Percentiles rank a stretch among this genome's conserved stretches.
phyloP scores from a whole-genome alignment of 352 stramenopile genomes.

The Pythium dissimile region DNA sequence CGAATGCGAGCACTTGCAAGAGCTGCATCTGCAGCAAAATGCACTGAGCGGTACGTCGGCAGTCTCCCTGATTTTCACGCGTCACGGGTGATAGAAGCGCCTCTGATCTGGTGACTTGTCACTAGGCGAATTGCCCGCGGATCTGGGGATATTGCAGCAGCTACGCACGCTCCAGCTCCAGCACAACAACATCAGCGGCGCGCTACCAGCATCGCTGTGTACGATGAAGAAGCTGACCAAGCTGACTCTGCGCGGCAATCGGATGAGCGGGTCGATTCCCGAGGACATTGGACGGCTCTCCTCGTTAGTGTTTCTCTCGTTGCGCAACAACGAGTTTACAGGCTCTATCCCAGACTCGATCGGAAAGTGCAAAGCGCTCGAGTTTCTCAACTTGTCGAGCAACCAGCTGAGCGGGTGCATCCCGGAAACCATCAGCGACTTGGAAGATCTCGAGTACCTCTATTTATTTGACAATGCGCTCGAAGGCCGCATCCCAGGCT shows the following conservation, averaged over 20 bases:
- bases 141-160: conserved; percentile 52
- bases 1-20: conserved; percentile 59
- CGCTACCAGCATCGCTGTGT: conserved; percentile 49
- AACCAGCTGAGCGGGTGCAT: conserved; percentile 75
- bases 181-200: conserved; percentile 74
- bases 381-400: conserved; percentile 85
- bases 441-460: conserved; percentile 77
- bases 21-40: conserved; percentile 81
- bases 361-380: conserved; percentile 64
- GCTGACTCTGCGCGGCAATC: conserved; percentile 75
- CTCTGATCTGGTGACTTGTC: background rate
- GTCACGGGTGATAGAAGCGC: background rate
- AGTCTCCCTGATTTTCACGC: background rate
- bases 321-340: conserved; percentile 79
- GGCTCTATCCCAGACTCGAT: conserved; percentile 66
- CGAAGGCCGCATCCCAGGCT: conserved; percentile 60
- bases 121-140: conserved; percentile 37
- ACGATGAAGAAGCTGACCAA: conserved; percentile 58
- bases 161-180: conserved; percentile 77
- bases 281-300: conserved; percentile 58
- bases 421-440: conserved; percentile 59
- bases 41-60: conserved; percentile 41
- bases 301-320: conserved; percentile 76
- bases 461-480: conserved; percentile 87
- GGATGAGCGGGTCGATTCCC: conserved; percentile 63